phyloP scores from a whole-genome alignment of 768 basidiomycete genomes.

The Tubosaeta brunneosetosa region DNA sequence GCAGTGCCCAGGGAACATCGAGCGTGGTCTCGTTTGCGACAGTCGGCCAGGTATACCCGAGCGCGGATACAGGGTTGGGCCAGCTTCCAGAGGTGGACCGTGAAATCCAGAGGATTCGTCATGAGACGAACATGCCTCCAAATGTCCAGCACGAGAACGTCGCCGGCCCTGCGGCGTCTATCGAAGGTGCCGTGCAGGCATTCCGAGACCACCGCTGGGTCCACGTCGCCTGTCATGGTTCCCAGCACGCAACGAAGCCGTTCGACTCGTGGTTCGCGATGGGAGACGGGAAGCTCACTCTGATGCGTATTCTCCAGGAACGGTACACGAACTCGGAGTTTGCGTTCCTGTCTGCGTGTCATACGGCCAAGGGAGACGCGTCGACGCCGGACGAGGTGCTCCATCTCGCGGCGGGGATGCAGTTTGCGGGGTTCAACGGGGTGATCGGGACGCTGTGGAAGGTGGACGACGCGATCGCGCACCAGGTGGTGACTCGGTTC shows the following conservation, averaged over 20 bases:
- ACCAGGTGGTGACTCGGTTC: too few species aligned
- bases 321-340: neutral
- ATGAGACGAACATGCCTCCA: neutral
- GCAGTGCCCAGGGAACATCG: neutral
- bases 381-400: too few species aligned
- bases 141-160: neutral
- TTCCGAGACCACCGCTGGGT: neutral
- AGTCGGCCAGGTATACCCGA: neutral
- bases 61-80: neutral
- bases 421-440: too few species aligned
- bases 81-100: neutral
- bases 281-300: neutral
- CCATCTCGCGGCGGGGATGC: too few species aligned
- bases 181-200: neutral
- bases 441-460: too few species aligned
- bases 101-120: neutral
- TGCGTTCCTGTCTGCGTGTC: neutral
- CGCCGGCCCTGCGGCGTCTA: neutral
- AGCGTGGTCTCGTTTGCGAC: neutral
- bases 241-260: neutral
- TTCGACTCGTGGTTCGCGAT: constrained; percentile 1
- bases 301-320: neutral
- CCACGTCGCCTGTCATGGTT: neutral
- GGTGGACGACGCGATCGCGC: too few species aligned
- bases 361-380: neutral